A percentile compares a stretch with the other conserved stretches of the same genome.
Evolutionary conservation across 805 yeast genomes (phyloP).

Genomic region (Blastobotrys terrestris): DNA sequence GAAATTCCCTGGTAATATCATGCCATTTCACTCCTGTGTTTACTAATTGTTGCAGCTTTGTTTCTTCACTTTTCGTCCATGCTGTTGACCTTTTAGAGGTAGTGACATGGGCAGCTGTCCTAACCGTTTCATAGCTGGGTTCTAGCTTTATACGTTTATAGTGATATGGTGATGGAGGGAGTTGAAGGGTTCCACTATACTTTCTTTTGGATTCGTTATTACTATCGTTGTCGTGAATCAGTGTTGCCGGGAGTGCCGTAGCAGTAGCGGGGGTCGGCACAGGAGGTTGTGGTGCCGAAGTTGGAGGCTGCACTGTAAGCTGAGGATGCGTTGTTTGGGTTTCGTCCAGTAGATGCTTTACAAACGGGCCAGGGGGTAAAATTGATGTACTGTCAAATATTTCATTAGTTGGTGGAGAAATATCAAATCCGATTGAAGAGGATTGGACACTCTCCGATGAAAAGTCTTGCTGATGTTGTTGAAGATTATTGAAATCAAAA

Average conservation of each 20-base stretch:
- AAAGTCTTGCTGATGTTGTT: neutral
- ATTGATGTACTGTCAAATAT: neutral
- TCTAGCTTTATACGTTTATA: constrained; percentile 1
- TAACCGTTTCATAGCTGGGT: constrained; percentile 6
- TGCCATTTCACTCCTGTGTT: constrained; percentile 25
- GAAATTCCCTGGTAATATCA: constrained; percentile 23
- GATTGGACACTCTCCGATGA: neutral
- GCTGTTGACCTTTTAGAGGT: constrained; percentile 11
- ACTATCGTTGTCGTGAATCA: neutral
- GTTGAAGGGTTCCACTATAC: constrained; percentile 2
- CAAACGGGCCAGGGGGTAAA: neutral
- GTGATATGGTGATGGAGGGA: constrained; percentile 2
- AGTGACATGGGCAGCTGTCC: constrained; percentile 6
- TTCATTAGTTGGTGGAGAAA: neutral
- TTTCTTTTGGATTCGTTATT: constrained; percentile 4
- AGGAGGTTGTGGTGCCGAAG: neutral
- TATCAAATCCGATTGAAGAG: neutral
- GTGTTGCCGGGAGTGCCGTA: neutral
- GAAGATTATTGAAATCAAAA: neutral
- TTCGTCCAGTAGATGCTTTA: neutral
- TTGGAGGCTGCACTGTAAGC: neutral
- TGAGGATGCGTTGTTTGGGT: neutral
- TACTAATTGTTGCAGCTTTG: constrained; percentile 20
- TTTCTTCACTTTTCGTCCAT: constrained; percentile 19
- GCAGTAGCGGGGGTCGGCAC: neutral